Evolutionary conservation across 305 asterid species (phyloP).

Genomic region (Fraxinus sp.): DNA sequence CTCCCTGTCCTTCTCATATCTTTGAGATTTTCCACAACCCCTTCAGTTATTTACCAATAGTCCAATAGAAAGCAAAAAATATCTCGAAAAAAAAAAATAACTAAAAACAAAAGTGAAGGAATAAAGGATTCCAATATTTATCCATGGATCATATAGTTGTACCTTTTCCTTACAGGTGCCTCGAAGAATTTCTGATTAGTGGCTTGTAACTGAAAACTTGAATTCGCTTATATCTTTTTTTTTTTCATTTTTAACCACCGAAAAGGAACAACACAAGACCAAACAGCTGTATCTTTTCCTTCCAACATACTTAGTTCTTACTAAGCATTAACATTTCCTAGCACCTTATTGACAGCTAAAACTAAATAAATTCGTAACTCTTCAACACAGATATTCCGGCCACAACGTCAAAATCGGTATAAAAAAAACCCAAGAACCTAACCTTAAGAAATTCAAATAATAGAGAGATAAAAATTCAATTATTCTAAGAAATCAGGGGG

Average conservation of each 20-base stretch:
- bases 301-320: neutral
- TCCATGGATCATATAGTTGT: neutral
- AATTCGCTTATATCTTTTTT: neutral
- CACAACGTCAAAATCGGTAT: neutral
- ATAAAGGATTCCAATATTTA: neutral
- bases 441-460: neutral
- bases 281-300: neutral
- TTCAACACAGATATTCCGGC: neutral
- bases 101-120: neutral
- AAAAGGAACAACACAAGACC: neutral
- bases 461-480: neutral
- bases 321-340: neutral
- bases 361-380: neutral
- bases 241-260: neutral
- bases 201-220: neutral
- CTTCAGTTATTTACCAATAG: neutral
- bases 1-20: constrained; percentile 63
- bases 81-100: neutral
- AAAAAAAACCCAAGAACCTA: neutral
- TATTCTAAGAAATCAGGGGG: neutral
- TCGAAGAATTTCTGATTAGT: neutral
- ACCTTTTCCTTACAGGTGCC: neutral
- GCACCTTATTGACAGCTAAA: neutral
- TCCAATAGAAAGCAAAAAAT: neutral
- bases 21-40: constrained; percentile 24